Evolutionary conservation across 257 asterid species (phyloP), one percentile per base, ranked within the genome.

Genomic region (Fraxinus excelsior): DNA sequence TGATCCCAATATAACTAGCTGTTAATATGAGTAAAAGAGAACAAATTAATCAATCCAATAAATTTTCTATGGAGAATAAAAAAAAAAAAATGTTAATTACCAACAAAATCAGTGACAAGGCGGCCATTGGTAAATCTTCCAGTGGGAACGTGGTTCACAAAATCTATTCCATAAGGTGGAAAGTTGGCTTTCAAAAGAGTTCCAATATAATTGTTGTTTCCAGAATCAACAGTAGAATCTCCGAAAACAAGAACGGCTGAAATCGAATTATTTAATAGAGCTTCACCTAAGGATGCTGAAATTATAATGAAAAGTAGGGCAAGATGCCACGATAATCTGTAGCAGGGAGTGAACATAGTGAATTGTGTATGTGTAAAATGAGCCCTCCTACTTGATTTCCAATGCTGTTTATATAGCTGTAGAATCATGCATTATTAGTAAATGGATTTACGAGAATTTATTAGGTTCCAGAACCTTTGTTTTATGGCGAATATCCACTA

Each of bases 101-200:
- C 49, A 18, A 70, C 0, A 37, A 70, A 70, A 35, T 70, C 74
- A 37, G 28, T 18, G 44, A 35, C 25, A n/a, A 70, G 74, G 14
- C 58, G 49, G 21, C 74, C 74, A 37, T 70, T 37, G 25, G 74
- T 19, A 38, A 70, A 70, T 32, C 74, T 70, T 38, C 74, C 74
- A 0, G 74, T 70, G 9, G 74, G 53, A 34, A 34, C 13, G 2
- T 23, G 53, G 44, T 38, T 44, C 58, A 6, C 6, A 21, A 70
- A 70, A 34, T 70, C 74, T 10, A 2, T 70, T 26, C 74, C 74
- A 37, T 70, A 70, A 19, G 74, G 74, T n/a, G 56, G 56, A 70
- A 70, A 70, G 26, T 70, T 70, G 74, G 26, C 28, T 26, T 70
- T 70, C 0, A 70, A n/a, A 16, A 31, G 16, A 18, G 74, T 70